Evolutionary conservation across 495 filamentous ascomycete species (phyloP).

Genomic region (Aspergillus heteromorphus): DNA sequence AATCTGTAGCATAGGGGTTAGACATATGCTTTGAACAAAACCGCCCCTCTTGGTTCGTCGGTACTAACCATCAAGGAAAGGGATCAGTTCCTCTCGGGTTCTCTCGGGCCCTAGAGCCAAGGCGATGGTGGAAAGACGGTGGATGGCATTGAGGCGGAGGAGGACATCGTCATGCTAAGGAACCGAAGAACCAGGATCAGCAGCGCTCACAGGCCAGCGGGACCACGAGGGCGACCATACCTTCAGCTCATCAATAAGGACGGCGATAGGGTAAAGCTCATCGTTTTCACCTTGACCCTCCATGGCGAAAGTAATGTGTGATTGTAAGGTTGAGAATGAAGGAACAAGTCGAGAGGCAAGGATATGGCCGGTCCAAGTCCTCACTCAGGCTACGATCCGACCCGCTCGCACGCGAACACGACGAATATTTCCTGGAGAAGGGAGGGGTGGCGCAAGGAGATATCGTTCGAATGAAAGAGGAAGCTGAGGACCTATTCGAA

Average conservation of each 20-base stretch:
- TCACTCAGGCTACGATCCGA: slow-evolving; percentile 18
- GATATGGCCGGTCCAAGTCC: slow-evolving; percentile 33
- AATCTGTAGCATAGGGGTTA: slow-evolving; percentile 59
- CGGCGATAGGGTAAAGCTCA: slow-evolving; percentile 98
- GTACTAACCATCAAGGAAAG: slow-evolving; percentile 87
- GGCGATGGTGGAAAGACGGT: slow-evolving; percentile 95
- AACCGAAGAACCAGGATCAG: slow-evolving; percentile 19
- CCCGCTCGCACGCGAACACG: slow-evolving; percentile 27
- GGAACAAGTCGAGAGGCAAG: slow-evolving; percentile 20
- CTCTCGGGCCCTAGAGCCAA: slow-evolving; percentile 90
- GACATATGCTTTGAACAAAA: slow-evolving; percentile 10
- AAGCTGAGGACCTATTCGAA: slow-evolving; percentile 14
- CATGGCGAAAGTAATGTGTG: slow-evolving; percentile 45
- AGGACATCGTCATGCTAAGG: slow-evolving; percentile 93
- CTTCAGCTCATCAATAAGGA: slow-evolving; percentile 99
- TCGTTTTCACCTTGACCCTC: slow-evolving; percentile 74
- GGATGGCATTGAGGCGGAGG: slow-evolving; percentile 95
- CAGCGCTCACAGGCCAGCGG: not conserved
- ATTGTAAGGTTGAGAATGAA: slow-evolving; percentile 17
- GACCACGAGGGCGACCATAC: slow-evolving; percentile 39
- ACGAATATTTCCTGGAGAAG: slow-evolving; percentile 13
- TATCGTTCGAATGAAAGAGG: slow-evolving; percentile 7
- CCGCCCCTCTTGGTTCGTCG: slow-evolving; percentile 2
- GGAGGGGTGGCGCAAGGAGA: slow-evolving; percentile 6
- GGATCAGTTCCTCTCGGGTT: slow-evolving; percentile 95